Base-by-base conservation (phyloP, 164 flowering plant species). In the Chimonanthus salicifolius region DNA sequence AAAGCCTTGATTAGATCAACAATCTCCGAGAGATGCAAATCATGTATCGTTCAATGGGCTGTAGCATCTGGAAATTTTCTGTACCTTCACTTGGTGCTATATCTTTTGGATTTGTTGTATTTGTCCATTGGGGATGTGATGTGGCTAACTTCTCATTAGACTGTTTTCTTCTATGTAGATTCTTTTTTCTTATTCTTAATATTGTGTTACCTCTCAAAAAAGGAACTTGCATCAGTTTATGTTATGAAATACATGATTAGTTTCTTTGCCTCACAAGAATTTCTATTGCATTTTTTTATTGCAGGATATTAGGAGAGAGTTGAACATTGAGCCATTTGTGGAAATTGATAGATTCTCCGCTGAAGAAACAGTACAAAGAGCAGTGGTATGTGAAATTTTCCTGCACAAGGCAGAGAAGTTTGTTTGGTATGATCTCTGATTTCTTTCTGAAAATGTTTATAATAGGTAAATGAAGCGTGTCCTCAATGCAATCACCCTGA, bases 291-390 rank as follows among this genome's bases (percentile, higher is more conserved):
- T 73, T 71, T 6, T 73, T 21, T 33, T 63, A 16, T 58, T 74
- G 68, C 82, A 88, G 92, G 89, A 85, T 75, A 81, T 87, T 46
- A 83, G 89, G 69, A 83, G 89, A 77, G 85, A 85, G 70, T 74
- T 88, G 70, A 80, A 82, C 21, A 80, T 86, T 20, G 84, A 85
- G 50, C 79, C 86, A 20, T 79, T 86, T 71, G 84, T 84, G 47
- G 73, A 80, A 74, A 11, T 75, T 11, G 82, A 78, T 58, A 79
- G 79, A 64, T 16, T 6, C 6, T 4, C 18, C 1, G 16, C 54
- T 45, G 83, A 82, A 66, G 87, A 74, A 65, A 65, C 71, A 65
- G 82, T 86, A 54, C 68, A 77, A 67, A 82, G 76, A 74, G 77
- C 82, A 50, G 58, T 70, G 80, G 89, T 83, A 68, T 74, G 84